These are phyloP conservation scores for Myxozyma kluyveri DNA, from an alignment of 805 yeast genomes.

Conservation along the genomic window DNA sequence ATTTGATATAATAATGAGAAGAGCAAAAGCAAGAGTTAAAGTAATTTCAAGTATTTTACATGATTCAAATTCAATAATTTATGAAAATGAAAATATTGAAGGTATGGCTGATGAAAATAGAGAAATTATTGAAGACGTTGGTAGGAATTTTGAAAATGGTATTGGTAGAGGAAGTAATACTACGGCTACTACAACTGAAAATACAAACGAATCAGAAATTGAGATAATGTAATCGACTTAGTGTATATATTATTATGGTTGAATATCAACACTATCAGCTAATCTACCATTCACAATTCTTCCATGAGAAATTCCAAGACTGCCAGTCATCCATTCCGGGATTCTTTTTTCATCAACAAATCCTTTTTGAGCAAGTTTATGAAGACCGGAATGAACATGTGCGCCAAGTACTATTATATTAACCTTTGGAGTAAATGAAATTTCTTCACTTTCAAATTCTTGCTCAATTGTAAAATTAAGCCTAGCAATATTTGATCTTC, in stretches of 20 bases:
- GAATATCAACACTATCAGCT: too few species aligned
- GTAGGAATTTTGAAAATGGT: background rate
- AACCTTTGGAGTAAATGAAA: too few species aligned
- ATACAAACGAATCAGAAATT: constrained; percentile 16
- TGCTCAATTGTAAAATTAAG: too few species aligned
- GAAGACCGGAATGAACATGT: constrained; percentile 28
- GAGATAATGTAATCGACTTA: constrained; percentile 15
- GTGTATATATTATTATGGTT: background rate
- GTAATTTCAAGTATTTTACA: constrained; percentile 44
- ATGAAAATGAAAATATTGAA: constrained; percentile 39
- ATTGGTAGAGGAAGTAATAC: constrained; percentile 3
- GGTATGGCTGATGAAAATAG: constrained; percentile 33
- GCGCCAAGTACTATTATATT: too few species aligned
- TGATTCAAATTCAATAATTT: constrained; percentile 33
- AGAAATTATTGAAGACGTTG: constrained; percentile 39
- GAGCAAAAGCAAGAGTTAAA: constrained; percentile 62
- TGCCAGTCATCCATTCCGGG: constrained; percentile 32
- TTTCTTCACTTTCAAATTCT: too few species aligned
- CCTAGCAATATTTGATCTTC: too few species aligned
- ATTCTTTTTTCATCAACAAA: constrained; percentile 16
- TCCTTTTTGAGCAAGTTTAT: constrained; percentile 18
- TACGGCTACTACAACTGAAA: background rate
- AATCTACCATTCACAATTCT: constrained; percentile 14
- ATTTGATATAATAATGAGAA: constrained; percentile 51
- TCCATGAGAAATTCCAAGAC: constrained; percentile 23